Conservation (phyloP, 768 basidiomycete genomes). For the Rhizopogon salebrosus region DNA sequence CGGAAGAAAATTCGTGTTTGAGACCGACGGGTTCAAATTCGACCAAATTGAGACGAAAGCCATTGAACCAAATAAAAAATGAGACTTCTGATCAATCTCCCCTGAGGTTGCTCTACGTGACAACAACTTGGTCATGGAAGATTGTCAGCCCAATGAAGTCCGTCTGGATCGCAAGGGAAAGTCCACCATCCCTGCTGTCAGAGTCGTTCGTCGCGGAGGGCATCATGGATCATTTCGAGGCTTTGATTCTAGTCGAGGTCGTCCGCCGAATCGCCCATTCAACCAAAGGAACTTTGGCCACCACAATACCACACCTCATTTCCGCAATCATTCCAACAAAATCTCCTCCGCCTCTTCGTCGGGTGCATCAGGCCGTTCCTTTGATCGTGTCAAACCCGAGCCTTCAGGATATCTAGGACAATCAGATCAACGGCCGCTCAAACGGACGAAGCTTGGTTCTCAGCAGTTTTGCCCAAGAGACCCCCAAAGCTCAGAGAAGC, state of each 20-base stretch:
- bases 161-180: conserved; percentile 31
- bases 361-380: neutral
- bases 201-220: conserved; percentile 1
- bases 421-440: neutral
- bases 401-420: neutral
- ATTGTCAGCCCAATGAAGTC: conserved; percentile 35
- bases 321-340: neutral
- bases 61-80: neutral
- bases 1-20: neutral
- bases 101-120: too few species aligned
- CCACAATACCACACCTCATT: neutral
- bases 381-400: neutral
- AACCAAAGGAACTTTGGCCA: neutral
- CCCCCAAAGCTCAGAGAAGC: neutral
- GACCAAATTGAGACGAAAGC: neutral
- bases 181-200: conserved; percentile 22
- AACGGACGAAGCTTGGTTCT: neutral
- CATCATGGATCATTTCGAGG: neutral
- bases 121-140: conserved; percentile 22
- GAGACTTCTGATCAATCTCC: too few species aligned
- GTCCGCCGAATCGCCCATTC: neutral
- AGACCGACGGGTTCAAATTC: too few species aligned
- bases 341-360: neutral
- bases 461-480: neutral
- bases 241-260: neutral